Evolutionary conservation across 2,329 filamentous ascomycete species (phyloP).

Genomic region (Macroventuria anomochaeta): DNA sequence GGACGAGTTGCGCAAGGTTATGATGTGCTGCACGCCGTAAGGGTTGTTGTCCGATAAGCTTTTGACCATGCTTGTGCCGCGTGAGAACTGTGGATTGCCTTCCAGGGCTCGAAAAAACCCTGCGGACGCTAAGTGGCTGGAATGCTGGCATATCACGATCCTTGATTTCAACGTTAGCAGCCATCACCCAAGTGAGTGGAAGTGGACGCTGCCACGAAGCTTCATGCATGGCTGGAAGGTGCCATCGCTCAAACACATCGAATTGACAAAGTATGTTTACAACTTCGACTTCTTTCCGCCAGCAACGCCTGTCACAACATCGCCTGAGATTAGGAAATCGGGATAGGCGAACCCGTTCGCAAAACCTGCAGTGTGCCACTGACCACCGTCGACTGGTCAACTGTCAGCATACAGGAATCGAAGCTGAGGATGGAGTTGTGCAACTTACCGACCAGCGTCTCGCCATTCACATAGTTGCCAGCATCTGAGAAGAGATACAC

Average conservation of each 20-base stretch:
- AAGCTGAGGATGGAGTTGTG: not conserved
- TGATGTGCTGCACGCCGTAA: not conserved
- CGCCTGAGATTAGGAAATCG: conserved; percentile 63
- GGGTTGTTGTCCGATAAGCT: not conserved
- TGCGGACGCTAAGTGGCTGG: not conserved
- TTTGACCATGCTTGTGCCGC: not conserved
- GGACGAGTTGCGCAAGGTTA: conserved; percentile 1
- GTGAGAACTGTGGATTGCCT: not conserved
- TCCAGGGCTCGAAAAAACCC: not conserved
- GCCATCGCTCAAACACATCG: not conserved
- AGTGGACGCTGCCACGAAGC: not conserved
- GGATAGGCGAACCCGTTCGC: conserved; percentile 59
- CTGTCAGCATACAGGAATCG: conserved; percentile 21
- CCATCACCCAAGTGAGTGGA: not conserved
- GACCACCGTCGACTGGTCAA: conserved; percentile 58
- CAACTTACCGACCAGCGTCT: conserved; percentile 74
- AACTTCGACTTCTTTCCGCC: conserved; percentile 64
- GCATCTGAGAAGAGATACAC: conserved; percentile 87
- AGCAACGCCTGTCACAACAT: conserved; percentile 63
- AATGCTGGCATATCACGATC: not conserved
- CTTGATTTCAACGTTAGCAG: not conserved
- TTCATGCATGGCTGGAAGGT: not conserved
- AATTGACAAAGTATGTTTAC: conserved; percentile 32
- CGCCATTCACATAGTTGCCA: conserved; percentile 85
- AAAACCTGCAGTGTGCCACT: conserved; percentile 54